Evolutionary conservation across 192 early-diverging fungal species (phyloP), one percentile per base, ranked within the genome.

Genomic region (Rhizoclosmatium globosum): DNA sequence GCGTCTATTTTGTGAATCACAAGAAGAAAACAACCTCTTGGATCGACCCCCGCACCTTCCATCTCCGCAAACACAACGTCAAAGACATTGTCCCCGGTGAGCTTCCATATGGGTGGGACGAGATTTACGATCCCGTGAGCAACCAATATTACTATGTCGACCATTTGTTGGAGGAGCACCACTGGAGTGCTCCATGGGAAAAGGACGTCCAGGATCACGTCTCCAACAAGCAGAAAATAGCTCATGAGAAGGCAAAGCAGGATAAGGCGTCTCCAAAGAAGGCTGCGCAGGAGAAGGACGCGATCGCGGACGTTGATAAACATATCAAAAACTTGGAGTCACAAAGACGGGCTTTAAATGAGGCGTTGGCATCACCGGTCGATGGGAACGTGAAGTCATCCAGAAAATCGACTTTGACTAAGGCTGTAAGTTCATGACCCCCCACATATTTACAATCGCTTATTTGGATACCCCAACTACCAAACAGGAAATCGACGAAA

Each of bases 1-100:
- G 82, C 57, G 23, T 64, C 38, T 88, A 87, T 76, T 88, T 82
- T 71, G 86, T 88, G 31, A 76, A 88, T 58, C 81, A 88, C 78
- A 83, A 87, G 60, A 66, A 43, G 19, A 82, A 84, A 53, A 82
- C 17, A 2, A 88, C 86, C 6, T 75, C 86, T 23, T 88, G 87
- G 87, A 76, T 85, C 79, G 87, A 88, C 66, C 87, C 87, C 2
- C 83, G 87, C 41, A 79, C 82, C n/a, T 58, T 56, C 68, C 42
- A 76, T 23, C 60, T 82, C 9, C 69, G 81, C 41, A 82, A 82
- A 74, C 81, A 82, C 75, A 77, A 83, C 76, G 79, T 82, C 44
- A 82, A 82, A 15, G 81, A 82, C 44, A 82, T 82, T 45, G 81
- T 82, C 17, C 82, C 81, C n/a, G 81, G 81, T 9, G 81, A 82